Evolutionary conservation across 108 stramenopile species (phyloP).

Genomic region (Cyclotella kingstonii): DNA sequence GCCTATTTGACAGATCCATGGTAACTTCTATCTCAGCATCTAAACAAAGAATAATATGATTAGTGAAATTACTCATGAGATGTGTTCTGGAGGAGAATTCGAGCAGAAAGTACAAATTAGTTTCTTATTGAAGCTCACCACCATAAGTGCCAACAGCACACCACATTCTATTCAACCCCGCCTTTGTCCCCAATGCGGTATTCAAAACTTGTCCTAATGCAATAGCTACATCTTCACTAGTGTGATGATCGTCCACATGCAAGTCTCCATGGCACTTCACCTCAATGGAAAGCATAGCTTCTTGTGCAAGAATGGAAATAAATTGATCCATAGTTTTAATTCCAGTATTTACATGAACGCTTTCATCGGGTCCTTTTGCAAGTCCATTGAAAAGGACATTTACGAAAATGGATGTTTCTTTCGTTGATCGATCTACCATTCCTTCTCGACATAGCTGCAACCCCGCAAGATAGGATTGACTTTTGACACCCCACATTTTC

Average conservation of each 20-base stretch:
- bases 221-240: slow-evolving; percentile 93
- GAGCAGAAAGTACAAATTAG: neutral
- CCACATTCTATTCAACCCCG: slow-evolving; percentile 90
- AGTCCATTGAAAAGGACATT: slow-evolving; percentile 54
- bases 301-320: slow-evolving; percentile 58
- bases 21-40: slow-evolving; percentile 68
- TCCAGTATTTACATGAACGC: slow-evolving; percentile 69
- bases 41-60: neutral
- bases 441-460: slow-evolving; percentile 52
- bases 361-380: slow-evolving; percentile 6
- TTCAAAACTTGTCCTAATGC: slow-evolving; percentile 89
- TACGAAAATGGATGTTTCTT: slow-evolving; percentile 78
- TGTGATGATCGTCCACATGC: slow-evolving; percentile 97
- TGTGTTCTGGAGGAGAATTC: neutral
- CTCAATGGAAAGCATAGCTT: slow-evolving; percentile 66
- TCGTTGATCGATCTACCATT: slow-evolving; percentile 65
- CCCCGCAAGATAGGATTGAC: slow-evolving; percentile 46
- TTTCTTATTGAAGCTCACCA: neutral
- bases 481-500: slow-evolving; percentile 47
- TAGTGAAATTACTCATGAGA: neutral
- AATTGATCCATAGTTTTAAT: slow-evolving; percentile 83
- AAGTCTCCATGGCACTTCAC: slow-evolving; percentile 85
- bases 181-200: slow-evolving; percentile 80
- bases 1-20: slow-evolving; percentile 86
- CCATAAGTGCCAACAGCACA: slow-evolving; percentile 37